Conservation (phyloP, 2,329 filamentous ascomycete species). For the Emericellopsis cladophorae region DNA sequence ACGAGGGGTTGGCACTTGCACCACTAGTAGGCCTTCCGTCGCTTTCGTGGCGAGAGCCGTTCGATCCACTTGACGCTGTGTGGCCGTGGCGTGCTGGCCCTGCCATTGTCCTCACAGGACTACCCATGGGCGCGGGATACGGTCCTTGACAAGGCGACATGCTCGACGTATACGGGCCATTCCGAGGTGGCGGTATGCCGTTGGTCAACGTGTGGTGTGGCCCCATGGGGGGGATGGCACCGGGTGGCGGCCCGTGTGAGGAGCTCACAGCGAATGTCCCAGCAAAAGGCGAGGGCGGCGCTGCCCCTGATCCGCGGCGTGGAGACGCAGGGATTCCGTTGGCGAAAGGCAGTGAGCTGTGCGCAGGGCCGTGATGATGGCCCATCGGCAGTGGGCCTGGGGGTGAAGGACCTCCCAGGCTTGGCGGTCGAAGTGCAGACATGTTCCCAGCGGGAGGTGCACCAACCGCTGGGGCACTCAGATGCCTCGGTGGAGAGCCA, state of each 20-base stretch:
- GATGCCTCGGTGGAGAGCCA: constrained; percentile 30
- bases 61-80: constrained; percentile 10
- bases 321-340: constrained; percentile 37
- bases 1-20: constrained; percentile 66
- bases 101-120: constrained; percentile 31
- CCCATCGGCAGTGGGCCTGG: constrained; percentile 26
- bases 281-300: constrained; percentile 27
- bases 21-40: constrained; percentile 41
- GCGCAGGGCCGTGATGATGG: constrained; percentile 18
- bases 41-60: constrained; percentile 15
- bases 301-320: constrained; percentile 27
- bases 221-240: constrained; percentile 7
- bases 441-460: constrained; percentile 16
- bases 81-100: constrained; percentile 16
- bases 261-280: constrained; percentile 18
- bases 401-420: constrained; percentile 26
- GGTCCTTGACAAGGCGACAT: constrained; percentile 26
- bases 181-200: constrained; percentile 17
- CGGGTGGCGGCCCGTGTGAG: constrained; percentile 11
- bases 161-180: constrained; percentile 24
- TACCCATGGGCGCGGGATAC: constrained; percentile 29
- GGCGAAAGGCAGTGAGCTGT: constrained; percentile 16
- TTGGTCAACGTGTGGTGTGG: constrained; percentile 17
- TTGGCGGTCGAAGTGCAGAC: constrained; percentile 35
- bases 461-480: constrained; percentile 29